Conservation (phyloP, 2,329 filamentous ascomycete species). For the Talaromyces funiculosus region DNA sequence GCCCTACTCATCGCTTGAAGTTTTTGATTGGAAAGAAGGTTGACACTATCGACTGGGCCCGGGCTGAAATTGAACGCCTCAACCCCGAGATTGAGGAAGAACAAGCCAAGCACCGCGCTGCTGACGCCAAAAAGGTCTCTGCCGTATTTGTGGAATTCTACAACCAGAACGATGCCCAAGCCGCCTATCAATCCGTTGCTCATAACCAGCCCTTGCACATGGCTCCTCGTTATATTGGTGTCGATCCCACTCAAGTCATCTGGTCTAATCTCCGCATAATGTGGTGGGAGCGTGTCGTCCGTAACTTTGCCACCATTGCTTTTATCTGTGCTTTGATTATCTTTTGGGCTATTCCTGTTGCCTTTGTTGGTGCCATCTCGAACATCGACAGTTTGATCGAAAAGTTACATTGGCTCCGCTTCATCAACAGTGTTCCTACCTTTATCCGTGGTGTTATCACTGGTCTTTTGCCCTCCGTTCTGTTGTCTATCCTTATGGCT, state of each 20-base stretch:
- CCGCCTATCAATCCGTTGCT: constrained; percentile 77
- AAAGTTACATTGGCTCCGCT: constrained; percentile 62
- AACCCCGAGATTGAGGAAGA: constrained; percentile 64
- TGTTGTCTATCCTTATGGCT: constrained; percentile 78
- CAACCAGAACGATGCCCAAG: constrained; percentile 75
- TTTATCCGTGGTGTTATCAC: constrained; percentile 76
- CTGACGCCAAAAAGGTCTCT: constrained; percentile 61
- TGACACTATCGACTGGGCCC: constrained; percentile 88
- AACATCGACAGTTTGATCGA: constrained; percentile 68
- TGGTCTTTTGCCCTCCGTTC: constrained; percentile 73
- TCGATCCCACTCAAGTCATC: constrained; percentile 74
- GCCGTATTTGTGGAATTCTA: constrained; percentile 90
- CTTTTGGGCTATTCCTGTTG: constrained; percentile 78
- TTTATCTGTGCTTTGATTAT: constrained; percentile 73
- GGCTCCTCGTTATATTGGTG: constrained; percentile 75
- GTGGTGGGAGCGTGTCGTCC: constrained; percentile 78
- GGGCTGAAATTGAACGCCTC: constrained; percentile 68
- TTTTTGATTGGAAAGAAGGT: constrained; percentile 77
- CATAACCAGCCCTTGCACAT: constrained; percentile 86
- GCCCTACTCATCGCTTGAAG: constrained; percentile 70
- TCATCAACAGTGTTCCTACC: constrained; percentile 65
- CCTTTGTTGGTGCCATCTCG: constrained; percentile 75
- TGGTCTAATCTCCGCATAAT: constrained; percentile 80
- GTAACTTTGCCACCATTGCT: constrained; percentile 62
- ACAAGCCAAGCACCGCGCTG: constrained; percentile 61